Evolutionary conservation across 768 basidiomycete species (phyloP).

Genomic region (Asterophora lycoperdoides): DNA sequence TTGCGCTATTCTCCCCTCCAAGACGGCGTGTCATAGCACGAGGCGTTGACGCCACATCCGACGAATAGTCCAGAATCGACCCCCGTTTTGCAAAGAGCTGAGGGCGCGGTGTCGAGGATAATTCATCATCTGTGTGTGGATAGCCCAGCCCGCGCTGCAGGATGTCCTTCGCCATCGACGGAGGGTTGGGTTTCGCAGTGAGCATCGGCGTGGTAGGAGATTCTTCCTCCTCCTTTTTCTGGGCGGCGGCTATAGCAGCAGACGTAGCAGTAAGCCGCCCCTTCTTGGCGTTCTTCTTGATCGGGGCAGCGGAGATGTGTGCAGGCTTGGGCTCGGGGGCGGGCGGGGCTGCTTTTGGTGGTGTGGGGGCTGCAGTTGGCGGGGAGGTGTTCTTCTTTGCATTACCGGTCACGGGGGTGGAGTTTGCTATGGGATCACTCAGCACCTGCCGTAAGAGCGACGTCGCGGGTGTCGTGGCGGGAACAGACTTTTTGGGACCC

Average conservation of each 20-base stretch:
- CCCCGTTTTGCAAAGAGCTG: constrained; percentile 5
- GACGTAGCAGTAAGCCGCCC: constrained; percentile 20
- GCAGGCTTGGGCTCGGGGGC: constrained; percentile 1
- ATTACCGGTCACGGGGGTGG: constrained; percentile 3
- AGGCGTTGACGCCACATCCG: constrained; percentile 11
- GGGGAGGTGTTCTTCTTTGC: constrained; percentile 5
- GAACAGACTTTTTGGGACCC: constrained; percentile 7
- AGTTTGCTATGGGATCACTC: constrained; percentile 1
- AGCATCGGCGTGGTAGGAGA: constrained; percentile 12
- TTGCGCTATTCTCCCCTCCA: not conserved
- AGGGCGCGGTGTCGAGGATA: constrained; percentile 18
- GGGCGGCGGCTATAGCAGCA: constrained; percentile 1
- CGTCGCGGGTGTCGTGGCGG: constrained; percentile 1
- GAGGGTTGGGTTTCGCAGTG: constrained; percentile 7
- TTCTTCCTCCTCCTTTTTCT: constrained; percentile 20
- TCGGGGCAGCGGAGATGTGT: constrained; percentile 11
- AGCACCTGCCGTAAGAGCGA: constrained; percentile 13
- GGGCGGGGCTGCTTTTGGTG: constrained; percentile 3
- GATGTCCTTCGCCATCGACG: constrained; percentile 14
- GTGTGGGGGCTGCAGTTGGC: not conserved
- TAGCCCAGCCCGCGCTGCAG: constrained; percentile 3
- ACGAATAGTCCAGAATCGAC: constrained; percentile 6
- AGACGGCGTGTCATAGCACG: not conserved
- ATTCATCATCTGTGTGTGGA: constrained; percentile 11
- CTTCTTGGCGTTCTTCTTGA: constrained; percentile 30